Base-by-base conservation (phyloP, 345 rosid species). In the Lagerstroemia speciosa region DNA sequence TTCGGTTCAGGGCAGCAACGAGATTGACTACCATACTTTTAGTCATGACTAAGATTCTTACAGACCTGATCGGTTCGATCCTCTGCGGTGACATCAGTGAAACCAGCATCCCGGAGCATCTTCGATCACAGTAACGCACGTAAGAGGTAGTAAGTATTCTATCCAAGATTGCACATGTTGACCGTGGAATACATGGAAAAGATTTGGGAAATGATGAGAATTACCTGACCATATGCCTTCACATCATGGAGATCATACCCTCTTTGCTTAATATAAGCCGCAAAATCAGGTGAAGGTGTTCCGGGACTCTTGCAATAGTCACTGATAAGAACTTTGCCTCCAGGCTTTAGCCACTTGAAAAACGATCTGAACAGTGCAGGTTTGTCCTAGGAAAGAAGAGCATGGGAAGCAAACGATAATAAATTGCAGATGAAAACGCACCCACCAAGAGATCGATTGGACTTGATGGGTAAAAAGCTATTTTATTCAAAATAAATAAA, bases 21-120 rank as follows among this genome's bases (percentile, higher is more conserved):
- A n/a, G 29, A 58, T 26, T 19, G 5, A 27, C 0, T 8, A 37
- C 29, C 7, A 22, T 19, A 48, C 31, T 19, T 20, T 46, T 29
- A 37, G 2, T 14, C 40, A 26, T 0, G 62, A n/a, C 10, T 3
- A 29, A 37, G 66, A 46, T 6, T 31, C 24, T 40, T 52, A 20
- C 36, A 10, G 45, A 94, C 99, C 89, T 88, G 98, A 66, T 86
- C 82, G 11, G 97, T 92, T 69, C 90, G 84, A 69, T 92, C 98
- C 79, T 92, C 97, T 0, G 89, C 96, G 60, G 77, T 38, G 38
- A 92, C 93, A 22, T 87, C 87, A 20, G 68, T 72, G 72, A 95
- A 95, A 45, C 99, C 98, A 75, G 98, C 92, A 83, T 88, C 88
- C 62, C 57, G 70, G 29, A 92, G 96, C 96, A 92, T 90, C 98